Conservation (phyloP, 169 alveolate species). For the Cryptosporidium ryanae region DNA sequence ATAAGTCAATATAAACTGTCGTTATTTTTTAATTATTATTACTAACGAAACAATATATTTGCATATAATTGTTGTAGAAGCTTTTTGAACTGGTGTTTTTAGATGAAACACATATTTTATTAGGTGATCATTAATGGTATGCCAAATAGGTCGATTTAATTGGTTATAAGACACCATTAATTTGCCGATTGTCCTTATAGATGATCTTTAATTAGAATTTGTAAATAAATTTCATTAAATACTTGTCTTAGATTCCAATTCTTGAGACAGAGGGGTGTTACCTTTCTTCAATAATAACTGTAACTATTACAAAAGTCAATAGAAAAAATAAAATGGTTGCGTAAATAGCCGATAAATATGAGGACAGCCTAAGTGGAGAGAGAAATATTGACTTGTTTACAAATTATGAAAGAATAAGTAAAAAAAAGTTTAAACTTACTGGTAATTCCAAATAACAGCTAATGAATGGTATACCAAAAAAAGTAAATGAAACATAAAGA, state of each 20-base stretch:
- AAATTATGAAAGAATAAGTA: neutral
- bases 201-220: too few relatives aligned
- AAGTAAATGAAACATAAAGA: conserved; percentile 45
- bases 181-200: too few relatives aligned
- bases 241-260: neutral
- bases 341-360: conserved; percentile 37
- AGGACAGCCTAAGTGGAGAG: conserved; percentile 62
- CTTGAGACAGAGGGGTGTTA: neutral
- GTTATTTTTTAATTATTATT: too few relatives aligned
- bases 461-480: conserved; percentile 58
- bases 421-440: conserved; percentile 24
- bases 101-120: too few relatives aligned
- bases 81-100: too few relatives aligned
- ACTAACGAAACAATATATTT: too few relatives aligned
- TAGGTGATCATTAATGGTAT: too few relatives aligned
- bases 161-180: too few relatives aligned
- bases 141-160: too few relatives aligned
- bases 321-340: conserved; percentile 49
- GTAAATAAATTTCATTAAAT: too few relatives aligned
- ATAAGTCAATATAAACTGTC: too few relatives aligned
- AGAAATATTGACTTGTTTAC: conserved; percentile 31
- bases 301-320: conserved; percentile 27
- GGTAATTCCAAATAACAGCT: conserved; percentile 46
- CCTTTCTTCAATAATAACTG: neutral
- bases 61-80: too few relatives aligned